Evolutionary conservation across 208 protist species (phyloP), one percentile per base, ranked within the genome.

Genomic region (Acanthamoeba lenticulata): DNA sequence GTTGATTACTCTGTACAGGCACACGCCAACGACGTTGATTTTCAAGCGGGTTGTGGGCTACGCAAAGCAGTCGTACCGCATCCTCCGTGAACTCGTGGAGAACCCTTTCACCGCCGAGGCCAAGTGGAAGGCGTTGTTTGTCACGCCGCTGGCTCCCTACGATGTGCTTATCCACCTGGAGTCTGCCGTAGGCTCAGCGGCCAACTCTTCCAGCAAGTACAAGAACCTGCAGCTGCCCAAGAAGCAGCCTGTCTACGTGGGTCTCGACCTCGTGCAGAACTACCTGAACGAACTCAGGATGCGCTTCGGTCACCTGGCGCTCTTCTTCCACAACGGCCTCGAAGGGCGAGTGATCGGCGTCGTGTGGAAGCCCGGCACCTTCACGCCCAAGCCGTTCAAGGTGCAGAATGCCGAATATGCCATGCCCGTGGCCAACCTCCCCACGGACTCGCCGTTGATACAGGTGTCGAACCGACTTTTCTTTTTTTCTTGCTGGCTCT

Each of bases 301-400:
- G 27, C 79, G 45, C 7, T 88, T 88, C 79, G 79, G 79, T 0
- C 45, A 88, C 32, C 47, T 88, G 29, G 79, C 79, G n/a, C 45
- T 88, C 47, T 88, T 88, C 24, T 88, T 88, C 79, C 79, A 88
- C 79, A 88, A 88, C 45, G 45, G 27, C 45, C 79, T 88, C 11
- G 32, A 88, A 32, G 47, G 79, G 42, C 45, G 36, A 62, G 45
- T 88, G 42, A 60, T 88, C 47, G 79, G 79, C 79, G 79, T 88
- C 47, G 79, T 88, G 29, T 88, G 79, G 79, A 88, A 88, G 79
- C 79, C 79, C 42, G 29, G 32, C 38, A 60, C 79, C 32, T 88
- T 88, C 47, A 40, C 29, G 15, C 79, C 79, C 42, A 52, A 88
- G 21, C 27, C 79, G 4, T 60, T 88, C 79, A 60, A 62, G 79